phyloP scores from a whole-genome alignment of 2,329 filamentous ascomycete species.

The Colletotrichum cordylinicola region DNA sequence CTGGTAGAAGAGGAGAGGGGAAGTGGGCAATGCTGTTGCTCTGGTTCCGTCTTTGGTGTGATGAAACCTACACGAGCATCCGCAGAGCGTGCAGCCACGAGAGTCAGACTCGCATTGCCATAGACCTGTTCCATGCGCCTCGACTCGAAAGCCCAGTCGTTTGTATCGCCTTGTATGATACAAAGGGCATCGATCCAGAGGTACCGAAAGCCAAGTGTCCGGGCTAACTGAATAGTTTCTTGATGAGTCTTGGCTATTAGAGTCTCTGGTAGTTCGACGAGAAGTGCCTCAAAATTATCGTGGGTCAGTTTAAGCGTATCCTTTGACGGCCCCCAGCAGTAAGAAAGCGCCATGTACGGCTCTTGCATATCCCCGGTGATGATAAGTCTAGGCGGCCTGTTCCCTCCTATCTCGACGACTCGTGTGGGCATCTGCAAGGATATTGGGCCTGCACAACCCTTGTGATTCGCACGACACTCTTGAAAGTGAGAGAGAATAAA shows the following conservation, averaged over 20 bases:
- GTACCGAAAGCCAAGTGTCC: background rate
- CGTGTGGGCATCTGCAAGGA: background rate
- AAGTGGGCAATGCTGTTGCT: background rate
- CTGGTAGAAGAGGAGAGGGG: background rate
- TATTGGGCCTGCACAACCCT: background rate
- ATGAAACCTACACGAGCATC: background rate
- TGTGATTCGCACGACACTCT: background rate
- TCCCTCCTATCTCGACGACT: background rate
- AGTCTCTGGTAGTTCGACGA: background rate
- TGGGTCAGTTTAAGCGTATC: background rate
- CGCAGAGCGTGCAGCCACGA: background rate
- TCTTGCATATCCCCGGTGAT: background rate
- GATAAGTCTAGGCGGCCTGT: background rate
- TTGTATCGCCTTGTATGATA: conserved; percentile 17
- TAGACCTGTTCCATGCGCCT: conserved; percentile 19
- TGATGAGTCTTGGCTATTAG: background rate
- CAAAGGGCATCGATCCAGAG: conserved; percentile 14
- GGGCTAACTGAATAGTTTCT: background rate
- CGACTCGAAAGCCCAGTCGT: conserved; percentile 20
- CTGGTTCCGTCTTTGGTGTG: background rate
- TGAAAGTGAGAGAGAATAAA: background rate
- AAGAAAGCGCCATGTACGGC: background rate
- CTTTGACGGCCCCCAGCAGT: background rate
- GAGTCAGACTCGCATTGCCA: conserved; percentile 15
- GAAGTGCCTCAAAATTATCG: background rate